These are phyloP conservation scores for Boletus mariae DNA, from an alignment of 1,284 basidiomycete genomes.

Conservation along the genomic window DNA sequence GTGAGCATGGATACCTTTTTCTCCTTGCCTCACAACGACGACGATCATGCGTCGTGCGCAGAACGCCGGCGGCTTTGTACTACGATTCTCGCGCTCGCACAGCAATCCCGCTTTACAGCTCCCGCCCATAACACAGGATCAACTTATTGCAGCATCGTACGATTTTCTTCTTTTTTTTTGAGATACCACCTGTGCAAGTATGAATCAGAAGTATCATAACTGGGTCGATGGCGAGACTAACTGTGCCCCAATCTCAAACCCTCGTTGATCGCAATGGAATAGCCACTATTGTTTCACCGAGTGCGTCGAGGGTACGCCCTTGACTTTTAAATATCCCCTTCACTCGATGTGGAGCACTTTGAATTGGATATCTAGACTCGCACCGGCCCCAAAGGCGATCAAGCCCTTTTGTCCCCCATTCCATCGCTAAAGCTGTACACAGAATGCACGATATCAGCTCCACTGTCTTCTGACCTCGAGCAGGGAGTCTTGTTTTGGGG, in stretches of 20 bases:
- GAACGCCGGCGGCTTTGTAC: not conserved
- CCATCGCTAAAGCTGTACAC: not conserved
- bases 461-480: not conserved
- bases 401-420: not conserved
- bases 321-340: not conserved
- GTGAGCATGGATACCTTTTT: conserved; percentile 1
- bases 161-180: not conserved
- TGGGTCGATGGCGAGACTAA: not conserved
- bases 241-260: not conserved
- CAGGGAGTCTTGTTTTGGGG: not conserved
- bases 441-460: not conserved
- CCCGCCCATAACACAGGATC: not conserved
- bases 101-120: not conserved
- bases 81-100: not conserved
- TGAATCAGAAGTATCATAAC: not conserved
- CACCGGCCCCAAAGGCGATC: not conserved
- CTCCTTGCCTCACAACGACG: not conserved
- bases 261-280: not conserved
- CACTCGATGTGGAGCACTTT: not conserved
- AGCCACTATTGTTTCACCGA: not conserved
- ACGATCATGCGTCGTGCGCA: not conserved
- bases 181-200: not conserved
- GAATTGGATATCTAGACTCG: not conserved
- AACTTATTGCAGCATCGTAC: not conserved
- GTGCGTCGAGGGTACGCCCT: not conserved